These are phyloP conservation scores for Mrakia gelida DNA, from an alignment of 768 basidiomycete species.

Conservation along the genomic window DNA sequence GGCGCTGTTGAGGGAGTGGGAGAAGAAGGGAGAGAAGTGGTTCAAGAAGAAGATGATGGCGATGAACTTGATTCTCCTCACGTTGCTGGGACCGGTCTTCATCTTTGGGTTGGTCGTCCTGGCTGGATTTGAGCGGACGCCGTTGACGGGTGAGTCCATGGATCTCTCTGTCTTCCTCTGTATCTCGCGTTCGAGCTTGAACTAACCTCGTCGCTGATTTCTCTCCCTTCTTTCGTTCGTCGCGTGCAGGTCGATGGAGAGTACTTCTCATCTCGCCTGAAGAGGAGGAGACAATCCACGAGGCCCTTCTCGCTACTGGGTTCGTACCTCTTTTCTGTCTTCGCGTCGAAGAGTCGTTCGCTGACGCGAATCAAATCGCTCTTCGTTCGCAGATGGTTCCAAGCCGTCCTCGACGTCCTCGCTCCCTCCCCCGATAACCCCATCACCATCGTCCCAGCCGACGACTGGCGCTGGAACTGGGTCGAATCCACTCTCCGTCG, in stretches of 20 bases:
- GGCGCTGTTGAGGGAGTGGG: neutral
- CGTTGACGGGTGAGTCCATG: neutral
- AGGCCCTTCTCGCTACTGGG: conserved; percentile 67
- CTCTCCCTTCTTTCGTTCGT: no score
- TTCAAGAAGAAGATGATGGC: conserved; percentile 1
- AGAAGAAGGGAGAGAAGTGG: neutral
- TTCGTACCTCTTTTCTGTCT: neutral
- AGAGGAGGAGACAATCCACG: conserved; percentile 82
- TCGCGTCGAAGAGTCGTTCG: neutral
- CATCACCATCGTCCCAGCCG: conserved; percentile 48
- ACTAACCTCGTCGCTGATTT: no score
- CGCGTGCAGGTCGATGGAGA: neutral
- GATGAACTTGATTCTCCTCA: neutral
- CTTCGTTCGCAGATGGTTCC: conserved; percentile 61
- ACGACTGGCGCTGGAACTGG: conserved; percentile 90
- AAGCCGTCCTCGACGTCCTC: conserved; percentile 59
- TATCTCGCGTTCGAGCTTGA: no score
- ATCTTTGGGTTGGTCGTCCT: neutral
- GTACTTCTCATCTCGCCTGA: conserved; percentile 39
- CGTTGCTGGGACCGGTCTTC: neutral
- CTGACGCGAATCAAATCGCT: neutral
- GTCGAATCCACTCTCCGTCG: conserved; percentile 72
- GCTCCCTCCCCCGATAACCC: conserved; percentile 58
- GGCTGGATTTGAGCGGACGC: neutral
- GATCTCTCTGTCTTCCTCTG: no score